Evolutionary conservation across 164 flowering plant genomes (phyloP).

Genomic region (Saururus chinensis): DNA sequence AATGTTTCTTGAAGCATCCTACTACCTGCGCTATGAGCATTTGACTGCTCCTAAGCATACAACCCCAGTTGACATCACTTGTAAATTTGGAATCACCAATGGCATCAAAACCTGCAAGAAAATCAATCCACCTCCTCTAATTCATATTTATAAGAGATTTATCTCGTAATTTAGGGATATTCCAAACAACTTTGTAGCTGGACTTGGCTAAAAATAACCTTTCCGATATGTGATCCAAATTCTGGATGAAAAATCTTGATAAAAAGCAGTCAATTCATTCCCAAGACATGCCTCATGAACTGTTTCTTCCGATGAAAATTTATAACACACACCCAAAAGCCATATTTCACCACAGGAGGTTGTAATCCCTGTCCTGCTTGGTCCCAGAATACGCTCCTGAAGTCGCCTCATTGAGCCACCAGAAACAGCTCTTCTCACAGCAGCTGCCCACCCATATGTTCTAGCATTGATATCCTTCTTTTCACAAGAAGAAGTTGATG

Average conservation of each 20-base stretch:
- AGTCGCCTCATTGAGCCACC: conserved; percentile 75
- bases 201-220: conserved; percentile 33
- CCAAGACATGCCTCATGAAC: conserved; percentile 15
- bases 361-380: conserved; percentile 36
- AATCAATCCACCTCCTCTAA: not conserved
- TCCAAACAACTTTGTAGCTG: not conserved
- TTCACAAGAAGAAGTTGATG: conserved; percentile 17
- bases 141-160: not conserved
- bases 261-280: conserved; percentile 50
- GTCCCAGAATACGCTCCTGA: conserved; percentile 61
- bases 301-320: conserved; percentile 37
- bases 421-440: conserved; percentile 45
- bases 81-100: conserved; percentile 71
- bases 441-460: conserved; percentile 51
- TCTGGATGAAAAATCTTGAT: conserved; percentile 71
- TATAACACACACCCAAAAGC: conserved; percentile 79
- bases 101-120: conserved; percentile 50
- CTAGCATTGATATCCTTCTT: conserved; percentile 20
- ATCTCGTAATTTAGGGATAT: not conserved
- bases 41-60: conserved; percentile 98
- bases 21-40: conserved; percentile 94
- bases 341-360: conserved; percentile 70
- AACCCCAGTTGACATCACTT: conserved; percentile 88
- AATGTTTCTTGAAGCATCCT: conserved; percentile 1
- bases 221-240: conserved; percentile 78